Base-by-base conservation (phyloP, 169 alveolate genomes). In the Plasmodium malariae region DNA sequence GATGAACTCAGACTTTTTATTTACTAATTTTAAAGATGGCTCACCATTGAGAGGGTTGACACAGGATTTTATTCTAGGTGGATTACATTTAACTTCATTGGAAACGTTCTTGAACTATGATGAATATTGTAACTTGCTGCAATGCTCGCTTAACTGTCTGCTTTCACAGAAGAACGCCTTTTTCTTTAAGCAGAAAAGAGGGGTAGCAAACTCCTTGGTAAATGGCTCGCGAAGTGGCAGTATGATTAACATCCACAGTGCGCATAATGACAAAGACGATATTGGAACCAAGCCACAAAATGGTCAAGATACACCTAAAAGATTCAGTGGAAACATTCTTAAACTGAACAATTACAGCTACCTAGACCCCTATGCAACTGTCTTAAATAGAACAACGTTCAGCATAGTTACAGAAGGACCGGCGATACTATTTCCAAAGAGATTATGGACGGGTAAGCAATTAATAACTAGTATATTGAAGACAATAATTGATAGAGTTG, bases 401-500 rank as follows among this genome's bases (percentile, higher is more conserved):
- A 60, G 49, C 67, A 78, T 78, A 71, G 87, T 74, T 71, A 92
- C 89, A 21, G 98, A 95, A 71, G 97, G 96, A 17, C 99, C 99
- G 19, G 97, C 99, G 3, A 94, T 98, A 7, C 59, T 98, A 17
- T 97, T 96, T 70, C 99, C 99, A 1, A 92, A 89, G 51, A 89
- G 86, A 37, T 65, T 96, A 55, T 99, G 99, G 99, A 98, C 99
- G 3, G 99, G 99, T 26, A 99, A 99, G 88, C 99, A 98, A 74
- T 94, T 95, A 48, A 93, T 95, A n/a, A 94, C 97, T 26, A 71
- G 94, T 12, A 43, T 95, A 34, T 72, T 95, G 37, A 95, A 95
- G 83, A 94, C 96, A 3, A 57, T 95, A 0, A 92, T 95, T n/a
- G 96, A 95, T 88, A 87, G 88, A 54, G 90, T 95, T 21, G 95